A percentile compares a stretch with the other conserved stretches of the same genome.
phyloP scores from a whole-genome alignment of 768 basidiomycete species.

The Xanthoconium stramineum region DNA sequence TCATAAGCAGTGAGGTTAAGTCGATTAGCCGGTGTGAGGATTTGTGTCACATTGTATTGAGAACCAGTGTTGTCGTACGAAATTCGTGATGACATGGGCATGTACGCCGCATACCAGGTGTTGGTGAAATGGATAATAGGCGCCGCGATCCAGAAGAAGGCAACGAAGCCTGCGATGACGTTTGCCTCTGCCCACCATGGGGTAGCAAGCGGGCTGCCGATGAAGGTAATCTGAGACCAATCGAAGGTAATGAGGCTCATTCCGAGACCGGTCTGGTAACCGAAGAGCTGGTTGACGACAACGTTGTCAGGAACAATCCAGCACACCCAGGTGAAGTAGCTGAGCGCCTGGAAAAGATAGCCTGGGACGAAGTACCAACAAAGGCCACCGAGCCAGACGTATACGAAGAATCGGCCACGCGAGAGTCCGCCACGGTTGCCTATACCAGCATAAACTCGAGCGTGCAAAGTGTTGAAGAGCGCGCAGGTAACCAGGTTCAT shows the following conservation, averaged over 20 bases:
- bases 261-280: conserved; percentile 51
- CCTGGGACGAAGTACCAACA: conserved; percentile 65
- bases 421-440: conserved; percentile 45
- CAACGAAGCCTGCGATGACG: conserved; percentile 34
- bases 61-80: conserved; percentile 44
- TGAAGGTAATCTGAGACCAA: conserved; percentile 73
- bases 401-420: conserved; percentile 51
- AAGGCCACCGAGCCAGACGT: conserved; percentile 39
- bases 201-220: conserved; percentile 34
- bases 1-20: conserved; percentile 35
- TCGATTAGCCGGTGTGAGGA: conserved; percentile 32
- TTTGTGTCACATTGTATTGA: conserved; percentile 38
- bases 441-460: conserved; percentile 46
- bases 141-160: conserved; percentile 33
- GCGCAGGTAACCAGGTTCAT: conserved; percentile 67
- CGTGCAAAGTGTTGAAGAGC: conserved; percentile 73
- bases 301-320: conserved; percentile 74
- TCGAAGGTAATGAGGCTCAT: conserved; percentile 81
- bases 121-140: conserved; percentile 34
- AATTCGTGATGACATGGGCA: conserved; percentile 39
- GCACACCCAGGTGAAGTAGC: conserved; percentile 57
- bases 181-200: conserved; percentile 42
- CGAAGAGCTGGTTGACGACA: conserved; percentile 73
- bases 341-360: conserved; percentile 67
- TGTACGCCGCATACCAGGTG: conserved; percentile 36